Conservation (phyloP, 169 alveolate species). For the Babesia sp. region DNA sequence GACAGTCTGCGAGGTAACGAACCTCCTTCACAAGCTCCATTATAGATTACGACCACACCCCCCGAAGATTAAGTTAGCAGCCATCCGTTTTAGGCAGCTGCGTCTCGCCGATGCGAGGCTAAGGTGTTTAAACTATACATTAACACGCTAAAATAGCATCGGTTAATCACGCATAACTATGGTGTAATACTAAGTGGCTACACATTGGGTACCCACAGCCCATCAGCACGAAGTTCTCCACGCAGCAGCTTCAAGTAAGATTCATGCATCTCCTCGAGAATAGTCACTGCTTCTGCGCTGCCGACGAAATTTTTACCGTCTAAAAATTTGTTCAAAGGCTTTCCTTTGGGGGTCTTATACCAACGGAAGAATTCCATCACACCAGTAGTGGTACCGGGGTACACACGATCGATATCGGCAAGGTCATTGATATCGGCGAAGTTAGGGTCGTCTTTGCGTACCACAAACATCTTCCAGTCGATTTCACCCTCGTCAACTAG, state of each 20-base stretch:
- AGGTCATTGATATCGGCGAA: constrained; percentile 69
- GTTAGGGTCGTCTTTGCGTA: constrained; percentile 72
- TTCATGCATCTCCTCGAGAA: constrained; percentile 44
- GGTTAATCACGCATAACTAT: no score
- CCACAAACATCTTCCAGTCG: constrained; percentile 89
- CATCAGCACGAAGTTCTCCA: constrained; percentile 24
- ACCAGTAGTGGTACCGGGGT: constrained; percentile 77
- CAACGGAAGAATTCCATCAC: constrained; percentile 58
- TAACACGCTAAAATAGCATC: no score
- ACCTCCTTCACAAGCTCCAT: constrained; percentile 15
- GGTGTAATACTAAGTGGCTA: constrained; percentile 1
- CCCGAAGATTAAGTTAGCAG: no score
- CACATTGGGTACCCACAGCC: constrained; percentile 43
- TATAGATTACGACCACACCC: not conserved
- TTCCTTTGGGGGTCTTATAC: constrained; percentile 69
- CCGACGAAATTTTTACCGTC: constrained; percentile 47
- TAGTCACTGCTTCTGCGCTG: constrained; percentile 51
- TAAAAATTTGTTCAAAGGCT: constrained; percentile 59
- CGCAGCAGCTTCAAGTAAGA: constrained; percentile 42
- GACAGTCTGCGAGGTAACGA: constrained; percentile 16
- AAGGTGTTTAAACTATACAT: no score
- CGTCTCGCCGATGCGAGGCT: not conserved
- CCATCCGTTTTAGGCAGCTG: no score
- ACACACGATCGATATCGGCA: constrained; percentile 65
- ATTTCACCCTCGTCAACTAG: constrained; percentile 89